Evolutionary conservation across 23 red algal genomes (phyloP), one percentile per base, ranked within the genome.

Genomic region (Gracilaria caudata): DNA sequence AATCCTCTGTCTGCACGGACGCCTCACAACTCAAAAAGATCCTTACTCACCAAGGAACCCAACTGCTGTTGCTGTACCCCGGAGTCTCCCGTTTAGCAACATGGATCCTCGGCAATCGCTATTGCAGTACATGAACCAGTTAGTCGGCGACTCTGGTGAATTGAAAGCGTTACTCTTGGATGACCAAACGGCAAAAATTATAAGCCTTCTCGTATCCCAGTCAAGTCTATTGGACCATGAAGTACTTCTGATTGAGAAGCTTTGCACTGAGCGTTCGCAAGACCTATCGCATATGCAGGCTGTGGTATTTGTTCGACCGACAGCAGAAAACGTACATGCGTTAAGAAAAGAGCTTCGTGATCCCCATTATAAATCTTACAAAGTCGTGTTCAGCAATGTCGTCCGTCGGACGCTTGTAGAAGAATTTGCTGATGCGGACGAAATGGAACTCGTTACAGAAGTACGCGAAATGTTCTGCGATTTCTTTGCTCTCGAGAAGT

Each of bases 161-260:
- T 23, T 98, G n/a, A 98, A 98, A 68, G 87, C 96, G n/a, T 74
- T 98, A n/a, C 56, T 98, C 45, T 73, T 94, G 23, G 96, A 98
- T 76, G 73, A 79, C 25, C 92, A 98, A 60, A 98, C 91, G 8
- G 68, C 87, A 34, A 47, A 80, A 17, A 86, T 82, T 29, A 53
- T 98, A 1, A 46, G 64, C 20, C 66, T 92, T 40, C 56, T 89
- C 58, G 34, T 78, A 24, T 83, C 84, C 0, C 90, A 94, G 35
- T 90, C 92, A 36, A 47, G 40, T 30, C 65, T 92, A 43, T 56
- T 98, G n/a, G 19, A 60, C n/a, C 54, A 84, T 26, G 87, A 93
- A 61, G 71, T 94, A 4, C 73, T 92, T 72, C 68, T 93, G 41
- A 77, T 94, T 38, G 89, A 94, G 55, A 87, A 78, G 40, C 57